Evolutionary conservation across 306 rosid genomes (phyloP), one percentile per base, ranked within the genome.

Genomic region (Quercus alba): DNA sequence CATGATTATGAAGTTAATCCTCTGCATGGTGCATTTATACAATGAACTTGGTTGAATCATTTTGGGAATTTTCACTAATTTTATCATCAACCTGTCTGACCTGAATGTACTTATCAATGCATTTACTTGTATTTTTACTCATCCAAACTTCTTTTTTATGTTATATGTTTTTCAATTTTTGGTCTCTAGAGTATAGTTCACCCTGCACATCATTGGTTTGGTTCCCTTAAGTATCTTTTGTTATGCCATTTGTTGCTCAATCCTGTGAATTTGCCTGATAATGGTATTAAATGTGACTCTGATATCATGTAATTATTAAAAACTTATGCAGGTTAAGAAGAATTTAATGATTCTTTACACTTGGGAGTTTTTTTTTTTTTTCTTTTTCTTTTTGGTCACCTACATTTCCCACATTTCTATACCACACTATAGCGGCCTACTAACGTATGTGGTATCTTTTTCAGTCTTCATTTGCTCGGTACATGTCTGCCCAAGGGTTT

Each of bases 401-500:
- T 46, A 4, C 71, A 44, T 63, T 8, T 72, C 12, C 26, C 52
- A 58, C 25, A 5, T 73, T 6, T 70, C 56, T 14, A 35, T 10
- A 35, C 52, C 51, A 19, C 51, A n/a, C 21, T 7, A 67, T 35
- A 17, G 46, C 4, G 0, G 3, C 21, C 8, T 38, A 19, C 70
- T 77, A 54, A 74, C 63, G n/a, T 56, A 38, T 69, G 72, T 77
- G 82, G 73, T 83, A 46, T 41, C 1, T 82, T 67, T 72, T 90
- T 86, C 93, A 96, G 99, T 88, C 92, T 64, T 96, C 99, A 26
- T 96, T 93, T 88, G 99, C 99, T 10, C 97, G 99, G 73, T 81
- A 90, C 81, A 96, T 96, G 99, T 93, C 97, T 74, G 80, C 87
- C 74, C 94, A 91, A 83, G 99, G 99, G 74, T 96, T 89, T 30